A percentile compares a stretch with the other conserved stretches of the same genome.
Evolutionary conservation across 805 yeast genomes (phyloP).

Genomic region (Debaryomyces castellii): DNA sequence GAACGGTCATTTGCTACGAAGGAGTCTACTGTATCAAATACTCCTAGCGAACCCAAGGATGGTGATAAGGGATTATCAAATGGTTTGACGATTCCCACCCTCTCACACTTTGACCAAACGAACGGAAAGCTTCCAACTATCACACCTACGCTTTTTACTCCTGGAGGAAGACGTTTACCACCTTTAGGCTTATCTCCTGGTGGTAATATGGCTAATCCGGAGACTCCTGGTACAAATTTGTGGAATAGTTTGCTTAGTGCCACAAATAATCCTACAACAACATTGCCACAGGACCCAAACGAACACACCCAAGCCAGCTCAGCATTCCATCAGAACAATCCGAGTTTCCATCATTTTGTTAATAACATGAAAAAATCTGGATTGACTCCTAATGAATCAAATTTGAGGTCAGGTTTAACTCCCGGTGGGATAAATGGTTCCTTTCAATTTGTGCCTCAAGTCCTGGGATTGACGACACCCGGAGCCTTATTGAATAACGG

Average conservation of each 20-base stretch:
- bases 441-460: conserved; percentile 35
- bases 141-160: conserved; percentile 51
- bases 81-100: conserved; percentile 33
- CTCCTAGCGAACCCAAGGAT: conserved; percentile 2
- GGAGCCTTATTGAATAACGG: conserved; percentile 40
- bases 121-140: conserved; percentile 29
- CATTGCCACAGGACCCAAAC: conserved; percentile 1
- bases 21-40: conserved; percentile 17
- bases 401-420: conserved; percentile 68
- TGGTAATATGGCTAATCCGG: conserved; percentile 37
- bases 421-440: conserved; percentile 49
- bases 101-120: conserved; percentile 22
- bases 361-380: conserved; percentile 50
- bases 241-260: conserved; percentile 50
- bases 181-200: conserved; percentile 52
- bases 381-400: conserved; percentile 74
- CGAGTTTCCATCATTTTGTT: conserved; percentile 25
- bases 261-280: conserved; percentile 22
- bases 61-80: conserved; percentile 15
- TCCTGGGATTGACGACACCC: conserved; percentile 41
- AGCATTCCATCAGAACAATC: conserved; percentile 3
- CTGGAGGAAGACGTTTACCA: conserved; percentile 60
- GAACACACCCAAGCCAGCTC: not conserved
- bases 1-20: conserved; percentile 89
- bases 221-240: conserved; percentile 49